Evolutionary conservation across 176 grass and related monocot genomes (phyloP).

Genomic region (Aegilops bicornis): DNA sequence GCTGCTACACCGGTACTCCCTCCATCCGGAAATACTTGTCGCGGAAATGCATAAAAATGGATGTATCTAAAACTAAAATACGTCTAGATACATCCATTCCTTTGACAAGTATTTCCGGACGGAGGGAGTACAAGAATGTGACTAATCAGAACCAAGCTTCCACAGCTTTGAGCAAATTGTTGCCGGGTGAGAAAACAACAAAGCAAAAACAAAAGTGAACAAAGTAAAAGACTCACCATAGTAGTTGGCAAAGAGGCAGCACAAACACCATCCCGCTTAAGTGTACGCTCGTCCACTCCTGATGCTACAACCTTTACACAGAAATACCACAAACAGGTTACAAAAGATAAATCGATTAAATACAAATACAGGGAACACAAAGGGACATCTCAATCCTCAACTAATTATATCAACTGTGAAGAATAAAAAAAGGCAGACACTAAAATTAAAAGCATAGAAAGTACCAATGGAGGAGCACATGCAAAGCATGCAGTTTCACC

Average conservation of each 20-base stretch:
- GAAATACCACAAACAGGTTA: background rate
- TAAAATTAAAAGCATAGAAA: constrained; percentile 1
- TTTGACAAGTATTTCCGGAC: too few relatives aligned
- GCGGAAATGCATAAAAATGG: too few relatives aligned
- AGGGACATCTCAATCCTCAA: background rate
- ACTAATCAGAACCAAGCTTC: constrained; percentile 11
- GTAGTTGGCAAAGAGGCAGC: constrained; percentile 98
- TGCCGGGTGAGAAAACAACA: background rate
- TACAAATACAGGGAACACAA: background rate
- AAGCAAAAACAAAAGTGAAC: background rate
- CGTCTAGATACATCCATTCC: too few relatives aligned
- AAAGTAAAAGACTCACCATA: constrained; percentile 50
- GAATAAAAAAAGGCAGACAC: constrained; percentile 2
- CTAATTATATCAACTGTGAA: background rate
- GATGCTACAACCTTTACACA: constrained; percentile 85
- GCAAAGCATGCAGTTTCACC: constrained; percentile 98
- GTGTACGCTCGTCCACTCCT: constrained; percentile 88
- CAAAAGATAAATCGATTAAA: background rate
- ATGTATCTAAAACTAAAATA: too few relatives aligned
- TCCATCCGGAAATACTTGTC: too few relatives aligned
- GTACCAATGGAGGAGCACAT: constrained; percentile 95
- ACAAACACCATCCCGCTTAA: constrained; percentile 97
- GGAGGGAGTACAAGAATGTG: background rate
- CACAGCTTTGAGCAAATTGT: background rate
- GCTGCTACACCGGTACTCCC: background rate